phyloP scores from a whole-genome alignment of 768 basidiomycete species.

The Podaxis mareebaensis region DNA sequence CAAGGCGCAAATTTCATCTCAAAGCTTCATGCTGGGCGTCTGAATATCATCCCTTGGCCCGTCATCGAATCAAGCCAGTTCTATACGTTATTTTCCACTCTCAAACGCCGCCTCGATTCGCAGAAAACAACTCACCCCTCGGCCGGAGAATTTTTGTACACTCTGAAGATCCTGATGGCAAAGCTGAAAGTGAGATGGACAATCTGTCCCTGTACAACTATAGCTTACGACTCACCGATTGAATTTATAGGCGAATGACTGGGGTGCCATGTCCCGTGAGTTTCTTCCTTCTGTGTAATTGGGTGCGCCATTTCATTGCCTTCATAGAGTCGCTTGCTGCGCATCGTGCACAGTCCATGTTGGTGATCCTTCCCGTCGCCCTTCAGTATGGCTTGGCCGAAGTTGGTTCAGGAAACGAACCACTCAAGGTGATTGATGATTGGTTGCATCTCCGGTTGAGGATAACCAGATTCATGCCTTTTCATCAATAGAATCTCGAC shows the following conservation, averaged over 20 bases:
- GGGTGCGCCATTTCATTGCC: neutral
- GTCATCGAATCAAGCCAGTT: conserved; percentile 65
- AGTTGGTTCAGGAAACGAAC: conserved; percentile 44
- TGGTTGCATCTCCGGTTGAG: too few species aligned
- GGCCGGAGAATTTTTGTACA: conserved; percentile 55
- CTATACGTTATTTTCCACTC: conserved; percentile 50
- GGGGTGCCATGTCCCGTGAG: conserved; percentile 65
- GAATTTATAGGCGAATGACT: conserved; percentile 55
- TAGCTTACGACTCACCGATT: neutral
- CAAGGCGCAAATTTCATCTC: conserved; percentile 65
- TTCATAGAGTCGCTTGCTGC: conserved; percentile 46
- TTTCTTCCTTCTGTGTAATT: neutral
- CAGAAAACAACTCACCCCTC: conserved; percentile 49
- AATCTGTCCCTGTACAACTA: too few species aligned
- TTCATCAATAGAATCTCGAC: conserved; percentile 49
- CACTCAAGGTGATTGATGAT: conserved; percentile 43
- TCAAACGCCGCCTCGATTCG: conserved; percentile 49
- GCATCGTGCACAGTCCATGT: conserved; percentile 47
- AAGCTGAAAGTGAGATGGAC: conserved; percentile 52
- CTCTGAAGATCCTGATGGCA: conserved; percentile 66
- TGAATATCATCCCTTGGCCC: conserved; percentile 67
- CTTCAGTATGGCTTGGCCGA: conserved; percentile 49
- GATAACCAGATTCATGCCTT: too few species aligned
- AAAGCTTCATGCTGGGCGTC: conserved; percentile 52
- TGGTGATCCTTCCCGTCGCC: conserved; percentile 44